phyloP scores from a whole-genome alignment of 1,284 basidiomycete species.

The Singerocomus inundabilis region DNA sequence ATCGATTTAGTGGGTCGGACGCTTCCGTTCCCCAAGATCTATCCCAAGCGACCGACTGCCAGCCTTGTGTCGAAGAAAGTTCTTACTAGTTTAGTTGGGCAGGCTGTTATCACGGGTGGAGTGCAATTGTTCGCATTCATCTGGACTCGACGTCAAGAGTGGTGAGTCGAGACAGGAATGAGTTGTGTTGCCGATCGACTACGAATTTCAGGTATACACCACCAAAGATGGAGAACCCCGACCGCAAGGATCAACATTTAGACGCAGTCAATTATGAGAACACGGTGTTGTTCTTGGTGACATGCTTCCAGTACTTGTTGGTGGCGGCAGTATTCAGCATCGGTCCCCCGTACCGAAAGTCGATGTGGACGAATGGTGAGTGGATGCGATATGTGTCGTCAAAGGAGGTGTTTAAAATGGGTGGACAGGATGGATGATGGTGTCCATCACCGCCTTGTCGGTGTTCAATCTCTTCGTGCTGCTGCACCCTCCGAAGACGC shows the following conservation, averaged over 20 bases:
- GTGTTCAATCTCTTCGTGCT: constrained; percentile 76
- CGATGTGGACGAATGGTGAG: constrained; percentile 94
- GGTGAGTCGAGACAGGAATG: constrained; percentile 44
- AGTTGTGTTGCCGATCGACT: constrained; percentile 1
- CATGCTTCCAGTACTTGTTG: constrained; percentile 98
- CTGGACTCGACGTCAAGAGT: constrained; percentile 84
- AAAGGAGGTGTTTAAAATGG: constrained; percentile 6
- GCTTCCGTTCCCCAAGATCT: constrained; percentile 82
- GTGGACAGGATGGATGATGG: constrained; percentile 70
- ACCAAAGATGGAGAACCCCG: constrained; percentile 52
- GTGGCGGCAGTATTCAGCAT: constrained; percentile 97
- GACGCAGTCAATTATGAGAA: constrained; percentile 95
- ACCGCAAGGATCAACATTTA: constrained; percentile 67
- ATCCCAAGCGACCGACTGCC: constrained; percentile 91
- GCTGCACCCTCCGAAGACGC: constrained; percentile 61
- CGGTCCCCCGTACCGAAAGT: constrained; percentile 92
- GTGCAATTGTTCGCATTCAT: constrained; percentile 88
- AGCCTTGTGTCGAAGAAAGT: constrained; percentile 97
- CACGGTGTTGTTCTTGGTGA: constrained; percentile 88
- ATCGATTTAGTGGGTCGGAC: constrained; percentile 83
- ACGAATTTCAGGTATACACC: constrained; percentile 55
- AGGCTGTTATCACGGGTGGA: constrained; percentile 84
- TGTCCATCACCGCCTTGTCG: constrained; percentile 64
- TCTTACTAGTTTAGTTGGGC: constrained; percentile 89
- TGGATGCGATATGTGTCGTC: constrained; percentile 7